Conservation (phyloP, 345 rosid species). For the Gossypium rotundifolium region DNA sequence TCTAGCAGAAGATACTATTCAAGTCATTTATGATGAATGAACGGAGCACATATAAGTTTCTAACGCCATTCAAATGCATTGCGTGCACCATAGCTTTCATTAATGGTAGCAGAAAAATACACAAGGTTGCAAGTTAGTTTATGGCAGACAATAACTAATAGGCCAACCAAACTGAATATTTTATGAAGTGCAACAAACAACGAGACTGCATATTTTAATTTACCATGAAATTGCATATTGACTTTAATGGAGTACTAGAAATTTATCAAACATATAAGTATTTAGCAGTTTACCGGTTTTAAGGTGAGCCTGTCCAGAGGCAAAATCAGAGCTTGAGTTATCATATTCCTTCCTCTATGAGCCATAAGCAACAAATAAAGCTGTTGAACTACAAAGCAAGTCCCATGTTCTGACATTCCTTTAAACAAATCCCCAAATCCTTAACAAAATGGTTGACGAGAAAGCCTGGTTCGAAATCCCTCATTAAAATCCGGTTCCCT, state of each 20-base stretch:
- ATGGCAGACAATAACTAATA: neutral
- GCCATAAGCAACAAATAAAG: constrained; percentile 90
- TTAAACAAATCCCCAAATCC: constrained; percentile 87
- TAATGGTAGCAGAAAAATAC: neutral
- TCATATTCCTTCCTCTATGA: constrained; percentile 73
- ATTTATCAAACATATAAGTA: neutral
- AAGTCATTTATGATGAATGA: neutral
- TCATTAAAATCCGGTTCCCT: constrained; percentile 59
- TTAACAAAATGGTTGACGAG: constrained; percentile 80
- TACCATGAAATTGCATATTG: neutral
- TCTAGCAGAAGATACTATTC: neutral
- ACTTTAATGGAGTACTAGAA: neutral
- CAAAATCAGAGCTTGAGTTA: constrained; percentile 75
- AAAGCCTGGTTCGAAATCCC: constrained; percentile 82
- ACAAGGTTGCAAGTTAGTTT: neutral
- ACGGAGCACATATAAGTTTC: neutral
- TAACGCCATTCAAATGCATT: neutral
- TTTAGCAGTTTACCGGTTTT: neutral
- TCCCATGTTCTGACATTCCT: constrained; percentile 78
- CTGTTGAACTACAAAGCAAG: constrained; percentile 84
- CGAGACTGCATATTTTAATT: neutral
- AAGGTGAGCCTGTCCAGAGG: constrained; percentile 74
- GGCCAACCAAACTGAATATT: neutral
- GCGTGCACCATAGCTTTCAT: neutral
- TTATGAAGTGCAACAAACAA: neutral